Conservation (phyloP, 192 early-diverging fungal species). For the Coemansia sp. region DNA sequence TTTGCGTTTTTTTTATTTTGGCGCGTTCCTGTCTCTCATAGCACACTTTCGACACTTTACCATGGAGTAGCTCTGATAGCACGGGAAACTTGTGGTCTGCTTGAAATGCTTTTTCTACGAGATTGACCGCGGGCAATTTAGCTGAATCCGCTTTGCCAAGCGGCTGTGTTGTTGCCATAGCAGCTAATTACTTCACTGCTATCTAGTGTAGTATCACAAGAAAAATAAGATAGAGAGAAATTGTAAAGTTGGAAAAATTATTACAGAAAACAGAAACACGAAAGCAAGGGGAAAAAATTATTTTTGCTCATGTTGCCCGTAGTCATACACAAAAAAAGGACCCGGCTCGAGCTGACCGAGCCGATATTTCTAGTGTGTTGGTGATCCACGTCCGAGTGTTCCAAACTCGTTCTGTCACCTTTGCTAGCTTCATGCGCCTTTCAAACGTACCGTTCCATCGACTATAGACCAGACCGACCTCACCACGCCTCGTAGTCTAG, state of each 20-base stretch:
- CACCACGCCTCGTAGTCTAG: background rate
- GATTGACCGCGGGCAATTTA: conserved; percentile 1
- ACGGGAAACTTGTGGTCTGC: conserved; percentile 43
- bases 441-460: background rate
- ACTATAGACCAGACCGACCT: background rate
- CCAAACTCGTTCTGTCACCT: no score
- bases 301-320: background rate
- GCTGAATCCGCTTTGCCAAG: background rate
- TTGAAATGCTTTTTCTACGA: conserved; percentile 36
- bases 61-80: conserved; percentile 50
- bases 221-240: background rate
- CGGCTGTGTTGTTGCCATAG: background rate
- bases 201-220: background rate
- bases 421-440: background rate
- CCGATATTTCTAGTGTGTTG: background rate
- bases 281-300: background rate
- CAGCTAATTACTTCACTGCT: background rate
- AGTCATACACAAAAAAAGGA: background rate
- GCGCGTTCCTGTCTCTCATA: background rate
- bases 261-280: background rate
- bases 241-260: background rate
- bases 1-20: conserved; percentile 1
- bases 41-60: conserved; percentile 11
- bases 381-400: no score
- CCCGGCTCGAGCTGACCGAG: background rate